Base-by-base conservation (phyloP, 2,329 filamentous ascomycete species). In the Calonectria fujianensis region DNA sequence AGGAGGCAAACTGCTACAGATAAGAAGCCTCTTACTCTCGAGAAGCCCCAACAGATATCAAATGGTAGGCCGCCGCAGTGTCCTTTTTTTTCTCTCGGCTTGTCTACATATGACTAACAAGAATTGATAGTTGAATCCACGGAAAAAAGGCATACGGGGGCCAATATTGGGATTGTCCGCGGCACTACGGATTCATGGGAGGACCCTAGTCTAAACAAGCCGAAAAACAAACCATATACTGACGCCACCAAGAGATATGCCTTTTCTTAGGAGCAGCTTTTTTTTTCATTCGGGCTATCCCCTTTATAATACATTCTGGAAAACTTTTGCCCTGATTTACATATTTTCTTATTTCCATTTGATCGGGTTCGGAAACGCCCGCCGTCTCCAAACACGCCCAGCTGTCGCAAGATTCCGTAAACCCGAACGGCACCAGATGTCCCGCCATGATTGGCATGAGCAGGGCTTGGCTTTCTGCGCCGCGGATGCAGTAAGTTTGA, bases 331-430 rank as follows among this genome's bases (percentile, higher is more conserved):
- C 14, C 18, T n/a, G 1, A 5, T 45, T 45, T 45, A 1, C 41
- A n/a, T 45, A 3, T 20, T n/a, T 39, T 39, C 6, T n/a, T n/a
- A 45, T 20, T n/a, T 48, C 41, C 41, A 48, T 20, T 3, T 18
- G 20, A 48, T n/a, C 39, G 39, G 16, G 16, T 41, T 41, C 39
- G 39, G 39, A 41, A 41, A 18, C 16, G 13, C 14, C 6, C 39
- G 13, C 5, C 3, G 39, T 41, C 39, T 41, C 39, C 39, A 41
- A 41, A 18, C 39, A 18, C 39, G 3, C 41, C 8, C 41, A n/a
- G 41, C 20, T n/a, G 41, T 48, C 41, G 41, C 41, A 48, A n/a
- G 41, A 48, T 48, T 48, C 41, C 41, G 41, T 48, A 48, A 48
- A 48, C 41, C 41, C 41, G 41, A 48, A 48, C 9, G 41, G 41